Conservation (phyloP, 805 yeast genomes). For the Candida boleticola region DNA sequence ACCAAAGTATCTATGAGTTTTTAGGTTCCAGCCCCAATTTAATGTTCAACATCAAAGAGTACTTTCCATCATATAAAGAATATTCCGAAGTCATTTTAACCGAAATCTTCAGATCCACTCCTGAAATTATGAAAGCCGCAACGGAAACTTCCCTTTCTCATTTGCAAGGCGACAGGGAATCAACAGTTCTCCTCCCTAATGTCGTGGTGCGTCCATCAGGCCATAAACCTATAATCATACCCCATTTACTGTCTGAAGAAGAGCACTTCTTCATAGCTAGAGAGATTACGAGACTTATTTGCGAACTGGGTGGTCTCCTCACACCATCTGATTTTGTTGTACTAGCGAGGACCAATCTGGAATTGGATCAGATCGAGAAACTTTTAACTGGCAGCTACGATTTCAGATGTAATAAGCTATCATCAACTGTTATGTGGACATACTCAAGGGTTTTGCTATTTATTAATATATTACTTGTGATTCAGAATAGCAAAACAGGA, state of each 20-base stretch:
- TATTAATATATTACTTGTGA: constrained; percentile 47
- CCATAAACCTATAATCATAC: constrained; percentile 21
- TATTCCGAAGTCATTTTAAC: constrained; percentile 33
- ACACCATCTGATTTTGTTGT: constrained; percentile 51
- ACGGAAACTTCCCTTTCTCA: constrained; percentile 13
- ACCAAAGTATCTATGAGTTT: constrained; percentile 69
- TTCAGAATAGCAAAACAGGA: constrained; percentile 20
- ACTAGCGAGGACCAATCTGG: constrained; percentile 51
- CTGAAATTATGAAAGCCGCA: constrained; percentile 51
- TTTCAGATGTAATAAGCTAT: constrained; percentile 42
- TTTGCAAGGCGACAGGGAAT: background rate
- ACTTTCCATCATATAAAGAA: constrained; percentile 17
- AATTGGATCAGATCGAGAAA: constrained; percentile 38
- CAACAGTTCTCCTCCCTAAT: constrained; percentile 9
- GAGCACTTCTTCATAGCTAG: constrained; percentile 43
- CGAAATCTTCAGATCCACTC: constrained; percentile 62
- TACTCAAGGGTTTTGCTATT: constrained; percentile 42
- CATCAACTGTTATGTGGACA: constrained; percentile 53
- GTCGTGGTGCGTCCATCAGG: constrained; percentile 11
- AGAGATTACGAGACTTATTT: constrained; percentile 44
- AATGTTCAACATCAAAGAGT: constrained; percentile 21
- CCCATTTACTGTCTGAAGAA: constrained; percentile 20
- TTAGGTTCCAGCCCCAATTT: constrained; percentile 49
- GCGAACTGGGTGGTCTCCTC: constrained; percentile 40
- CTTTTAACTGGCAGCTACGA: constrained; percentile 37